Evolutionary conservation across 192 early-diverging fungal species (phyloP), one percentile per base, ranked within the genome.

Genomic region (Linnemannia elongata): DNA sequence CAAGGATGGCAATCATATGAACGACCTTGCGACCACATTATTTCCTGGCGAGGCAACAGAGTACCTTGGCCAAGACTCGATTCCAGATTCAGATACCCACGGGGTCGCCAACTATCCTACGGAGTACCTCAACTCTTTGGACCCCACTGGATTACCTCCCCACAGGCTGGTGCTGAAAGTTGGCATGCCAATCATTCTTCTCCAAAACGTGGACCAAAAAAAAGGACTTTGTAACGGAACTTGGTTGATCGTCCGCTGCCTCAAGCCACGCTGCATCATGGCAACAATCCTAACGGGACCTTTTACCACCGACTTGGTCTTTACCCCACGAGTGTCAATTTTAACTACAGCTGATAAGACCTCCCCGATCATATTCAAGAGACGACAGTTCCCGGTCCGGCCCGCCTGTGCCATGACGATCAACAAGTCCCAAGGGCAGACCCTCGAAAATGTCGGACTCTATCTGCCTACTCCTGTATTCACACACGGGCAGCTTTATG

Each of bases 221-320:
- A 63, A 4, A 9, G 85, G 80, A 10, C 71, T 88, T 0, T 89
- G 84, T 74, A 89, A 87, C 82, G 73, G 88, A 22, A 88, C 82
- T 41, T 30, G 80, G 0, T 44, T 88, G 7, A 76, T 87, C 55
- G 69, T 89, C 24, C 79, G 79, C 1, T 7, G 17, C 41, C 75
- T 87, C 30, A 41, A 44, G 44, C 15, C 24, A 30, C 57, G 74
- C 33, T 30, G 27, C 47, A 81, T 87, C 0, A 57, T 69, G n/a
- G 85, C 71, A 33, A 44, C 72, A 47, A 70, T 82, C 20, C n/a
- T 76, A 3, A 20, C 12, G 36, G 52, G 77, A 72, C 13, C 44
- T 12, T 45, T 45, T 12, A 10, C 44, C 44, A 45, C 44, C 10
- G 44, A 45, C 44, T 45, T 20, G 49, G 78, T 68, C 8, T 75